Conservation (phyloP, 805 yeast species). For the Saccharomycopsis schoenii region DNA sequence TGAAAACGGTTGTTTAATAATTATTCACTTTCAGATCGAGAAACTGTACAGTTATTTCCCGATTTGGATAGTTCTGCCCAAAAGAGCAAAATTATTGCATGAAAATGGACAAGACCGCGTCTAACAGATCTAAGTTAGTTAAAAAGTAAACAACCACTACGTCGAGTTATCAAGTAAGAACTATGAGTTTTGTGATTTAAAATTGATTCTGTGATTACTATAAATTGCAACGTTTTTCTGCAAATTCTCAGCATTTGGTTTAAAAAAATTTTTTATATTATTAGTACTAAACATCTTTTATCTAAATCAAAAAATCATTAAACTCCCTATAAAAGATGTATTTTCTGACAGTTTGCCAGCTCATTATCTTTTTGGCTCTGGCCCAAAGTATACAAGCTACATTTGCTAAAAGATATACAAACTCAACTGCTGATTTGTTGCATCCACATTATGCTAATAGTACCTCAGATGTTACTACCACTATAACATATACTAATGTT, state of each 20-base stretch:
- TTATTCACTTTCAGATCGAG: not conserved
- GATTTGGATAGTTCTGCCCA: not conserved
- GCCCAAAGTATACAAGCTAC: not conserved
- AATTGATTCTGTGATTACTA: not conserved
- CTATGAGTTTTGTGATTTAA: not conserved
- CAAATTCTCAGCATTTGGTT: not conserved
- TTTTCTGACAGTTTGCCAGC: not conserved
- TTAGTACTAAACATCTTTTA: not conserved
- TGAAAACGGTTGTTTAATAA: not conserved
- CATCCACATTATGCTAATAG: not conserved
- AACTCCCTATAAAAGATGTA: not conserved
- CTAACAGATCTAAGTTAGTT: not conserved
- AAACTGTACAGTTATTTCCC: not conserved
- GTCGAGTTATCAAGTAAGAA: too few relatives aligned
- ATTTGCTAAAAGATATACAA: not conserved
- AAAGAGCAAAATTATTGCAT: not conserved
- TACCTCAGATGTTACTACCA: not conserved
- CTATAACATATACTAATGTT: not conserved
- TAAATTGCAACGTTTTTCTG: not conserved
- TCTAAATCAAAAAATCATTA: not conserved
- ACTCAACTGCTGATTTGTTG: not conserved
- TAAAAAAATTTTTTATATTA: too few relatives aligned
- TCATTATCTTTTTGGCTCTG: not conserved
- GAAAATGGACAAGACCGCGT: not conserved
- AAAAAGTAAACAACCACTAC: not conserved